Evolutionary conservation across 305 asterid genomes (phyloP), one percentile per base, ranked within the genome.

Genomic region (Fraxinus dipetala): DNA sequence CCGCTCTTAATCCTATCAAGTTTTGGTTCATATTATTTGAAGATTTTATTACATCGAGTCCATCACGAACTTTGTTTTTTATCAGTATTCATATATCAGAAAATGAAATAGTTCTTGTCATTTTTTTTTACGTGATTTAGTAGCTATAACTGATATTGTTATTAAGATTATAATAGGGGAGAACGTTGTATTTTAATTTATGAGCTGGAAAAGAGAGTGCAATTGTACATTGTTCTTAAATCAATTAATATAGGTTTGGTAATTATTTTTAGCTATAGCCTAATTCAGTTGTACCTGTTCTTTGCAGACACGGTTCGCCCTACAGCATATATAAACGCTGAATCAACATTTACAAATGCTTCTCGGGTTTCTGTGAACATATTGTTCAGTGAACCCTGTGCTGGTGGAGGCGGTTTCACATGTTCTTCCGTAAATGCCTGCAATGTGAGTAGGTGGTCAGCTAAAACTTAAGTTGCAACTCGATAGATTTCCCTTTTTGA

Each of bases 281-380:
- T 85, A 76, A 86, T 59, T 26, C 43, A 34, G 73, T 1, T 9
- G 14, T 77, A 6, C 45, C 65, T 86, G 54, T 76, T 34, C 74
- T 80, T 87, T 88, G 85, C 95, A 94, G 98, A 94, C 83, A 94
- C 91, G 8, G 83, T 91, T 77, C 86, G 87, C 24, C 99, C 99
- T 67, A 93, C 98, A 22, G 99, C 98, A 34, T 22, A 70, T 30
- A 80, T 96, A 75, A 87, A 92, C 2, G 82, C 96, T 6, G 77
- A 87, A 38, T 82, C 92, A 14, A 67, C 87, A 40, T 94, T 96
- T 78, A 94, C 98, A 20, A 93, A 78, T 85, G 96, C 92, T 87
- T 85, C 97, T 26, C 91, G 77, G 79, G 87, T 90, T 85, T 78
- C 89, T 40, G 95, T 94, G 36, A 87, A 90, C 85, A 88, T 96